phyloP scores from a whole-genome alignment of 768 basidiomycete species.

The Gyrodon lividus region DNA sequence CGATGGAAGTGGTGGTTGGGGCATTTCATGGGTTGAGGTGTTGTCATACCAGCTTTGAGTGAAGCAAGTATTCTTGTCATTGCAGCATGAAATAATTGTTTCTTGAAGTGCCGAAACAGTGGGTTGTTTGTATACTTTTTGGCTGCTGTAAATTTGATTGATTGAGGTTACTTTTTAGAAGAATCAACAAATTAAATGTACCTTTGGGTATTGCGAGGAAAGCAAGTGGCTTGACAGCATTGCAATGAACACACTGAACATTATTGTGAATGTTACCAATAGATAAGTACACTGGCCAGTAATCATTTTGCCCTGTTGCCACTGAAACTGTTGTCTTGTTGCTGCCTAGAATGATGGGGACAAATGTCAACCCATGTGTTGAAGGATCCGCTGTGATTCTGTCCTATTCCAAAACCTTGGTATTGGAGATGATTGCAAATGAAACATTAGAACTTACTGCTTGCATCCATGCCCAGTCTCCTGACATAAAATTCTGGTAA shows the following conservation, averaged over 20 bases:
- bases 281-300: conserved; percentile 17
- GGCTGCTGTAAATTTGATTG: conserved; percentile 4
- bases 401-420: conserved; percentile 18
- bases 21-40: conserved; percentile 23
- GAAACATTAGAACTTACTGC: neutral
- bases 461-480: conserved; percentile 12
- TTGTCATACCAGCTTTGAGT: conserved; percentile 24
- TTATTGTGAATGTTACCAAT: conserved; percentile 19
- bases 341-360: conserved; percentile 16
- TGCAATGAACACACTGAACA: conserved; percentile 5
- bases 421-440: neutral
- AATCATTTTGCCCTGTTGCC: conserved; percentile 15
- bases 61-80: conserved; percentile 8
- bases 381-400: conserved; percentile 15
- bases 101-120: conserved; percentile 29
- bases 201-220: conserved; percentile 34
- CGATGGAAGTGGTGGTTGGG: conserved; percentile 19
- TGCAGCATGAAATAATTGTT: conserved; percentile 34
- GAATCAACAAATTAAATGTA: conserved; percentile 5
- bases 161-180: neutral
- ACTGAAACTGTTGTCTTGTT: conserved; percentile 20
- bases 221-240: conserved; percentile 10
- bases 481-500: conserved; percentile 9
- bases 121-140: conserved; percentile 1
- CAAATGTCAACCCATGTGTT: conserved; percentile 17